These are phyloP conservation scores for Aaosphaeria arxii DNA, from an alignment of 2,329 filamentous ascomycete species.

Conservation along the genomic window DNA sequence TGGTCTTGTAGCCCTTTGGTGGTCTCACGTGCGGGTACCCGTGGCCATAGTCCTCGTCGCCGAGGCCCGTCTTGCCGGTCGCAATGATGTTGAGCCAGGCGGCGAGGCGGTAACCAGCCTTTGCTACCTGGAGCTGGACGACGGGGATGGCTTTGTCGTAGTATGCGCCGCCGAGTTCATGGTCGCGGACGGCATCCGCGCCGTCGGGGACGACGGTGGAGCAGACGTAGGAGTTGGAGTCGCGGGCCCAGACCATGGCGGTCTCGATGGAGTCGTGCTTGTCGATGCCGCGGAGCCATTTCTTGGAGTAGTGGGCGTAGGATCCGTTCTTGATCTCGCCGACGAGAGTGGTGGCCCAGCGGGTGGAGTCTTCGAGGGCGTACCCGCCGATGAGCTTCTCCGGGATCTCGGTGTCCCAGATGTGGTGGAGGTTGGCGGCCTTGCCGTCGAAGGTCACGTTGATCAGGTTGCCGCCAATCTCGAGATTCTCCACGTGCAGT, in stretches of 20 bases:
- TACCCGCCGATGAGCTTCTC: slow-evolving; percentile 42
- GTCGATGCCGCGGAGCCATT: slow-evolving; percentile 39
- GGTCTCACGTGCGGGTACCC: slow-evolving; percentile 7
- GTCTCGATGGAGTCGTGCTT: slow-evolving; percentile 32
- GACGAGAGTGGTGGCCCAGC: slow-evolving; percentile 39
- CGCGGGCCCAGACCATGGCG: slow-evolving; percentile 42
- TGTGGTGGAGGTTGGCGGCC: slow-evolving; percentile 42
- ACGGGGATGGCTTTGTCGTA: slow-evolving; percentile 37
- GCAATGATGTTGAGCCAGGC: slow-evolving; percentile 31
- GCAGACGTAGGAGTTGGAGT: slow-evolving; percentile 45
- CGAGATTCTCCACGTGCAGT: slow-evolving; percentile 54
- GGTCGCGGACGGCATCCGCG: slow-evolving; percentile 28
- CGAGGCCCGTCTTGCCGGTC: slow-evolving; percentile 10
- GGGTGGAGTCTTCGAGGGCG: slow-evolving; percentile 33
- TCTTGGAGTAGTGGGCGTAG: slow-evolving; percentile 27
- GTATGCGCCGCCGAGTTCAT: slow-evolving; percentile 38
- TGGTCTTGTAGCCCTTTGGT: not conserved
- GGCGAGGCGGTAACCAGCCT: slow-evolving; percentile 33
- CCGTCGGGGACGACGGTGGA: slow-evolving; percentile 40
- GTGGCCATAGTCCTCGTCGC: slow-evolving; percentile 4
- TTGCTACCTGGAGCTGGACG: slow-evolving; percentile 44
- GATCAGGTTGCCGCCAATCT: slow-evolving; percentile 44
- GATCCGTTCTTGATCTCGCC: slow-evolving; percentile 38
- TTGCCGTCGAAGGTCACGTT: slow-evolving; percentile 42
- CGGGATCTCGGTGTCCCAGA: slow-evolving; percentile 46